Evolutionary conservation across 2,329 filamentous ascomycete species (phyloP), one percentile per base, ranked within the genome.

Genomic region (Clarireedia sp.): DNA sequence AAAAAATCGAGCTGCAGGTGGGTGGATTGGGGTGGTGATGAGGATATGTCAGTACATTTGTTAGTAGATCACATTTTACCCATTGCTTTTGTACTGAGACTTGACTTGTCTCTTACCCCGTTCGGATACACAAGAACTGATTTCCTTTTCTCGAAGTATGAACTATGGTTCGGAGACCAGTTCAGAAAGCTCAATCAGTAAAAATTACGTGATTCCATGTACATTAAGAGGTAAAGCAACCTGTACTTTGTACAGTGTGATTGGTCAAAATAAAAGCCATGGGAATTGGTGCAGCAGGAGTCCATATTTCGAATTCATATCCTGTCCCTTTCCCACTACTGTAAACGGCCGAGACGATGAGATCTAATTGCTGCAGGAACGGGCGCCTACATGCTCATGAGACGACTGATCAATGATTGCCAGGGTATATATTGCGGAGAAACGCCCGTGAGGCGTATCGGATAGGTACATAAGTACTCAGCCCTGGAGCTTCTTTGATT

Each of bases 361-460:
- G 60, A 66, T 63, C 60, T 57, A 63, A 55, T 59, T 58, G 59
- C 61, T 60, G 64, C 65, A 66, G 63, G 57, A 62, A 59, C 64
- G 64, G 63, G 54, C 59, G 57, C 58, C 59, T 63, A 66, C 64
- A 65, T 63, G 59, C 60, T 63, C 59, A 63, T 55, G 48, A 55
- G 57, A 60, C 54, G 57, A 53, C 54, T 41, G 45, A 50, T 54
- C 51, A 59, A 57, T 52, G 47, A 50, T 47, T 43, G 43, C 41
- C 51, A 56, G 55, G 52, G 60, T 60, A 59, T 37, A 38, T 48
- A 50, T 19, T 49, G 59, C 59, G 59, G 58, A 61, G 56, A 60
- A 57, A 60, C 45, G 59, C 58, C 48, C 53, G 57, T 47, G 55
- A 51, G 48, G 36, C 48, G 52, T 29, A 44, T 43, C 45, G 52